phyloP scores from a whole-genome alignment of 2,329 filamentous ascomycete species.

The Aspergillus fumigatus region DNA sequence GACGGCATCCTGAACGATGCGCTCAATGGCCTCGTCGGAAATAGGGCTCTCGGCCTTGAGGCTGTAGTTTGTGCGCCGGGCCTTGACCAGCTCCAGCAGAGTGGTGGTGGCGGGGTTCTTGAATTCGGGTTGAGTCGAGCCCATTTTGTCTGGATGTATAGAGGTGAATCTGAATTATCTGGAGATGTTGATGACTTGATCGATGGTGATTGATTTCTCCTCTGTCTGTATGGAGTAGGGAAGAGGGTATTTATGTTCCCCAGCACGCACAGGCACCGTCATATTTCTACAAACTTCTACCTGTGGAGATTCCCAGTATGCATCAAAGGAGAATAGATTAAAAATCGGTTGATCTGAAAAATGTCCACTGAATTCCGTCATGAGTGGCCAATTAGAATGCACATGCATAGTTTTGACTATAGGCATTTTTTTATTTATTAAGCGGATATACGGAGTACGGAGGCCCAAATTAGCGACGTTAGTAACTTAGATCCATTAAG shows the following conservation, averaged over 20 bases:
- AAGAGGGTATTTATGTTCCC: background rate
- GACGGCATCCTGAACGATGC: conserved; percentile 44
- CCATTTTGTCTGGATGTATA: conserved; percentile 26
- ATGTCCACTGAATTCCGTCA: background rate
- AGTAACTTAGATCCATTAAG: too few species aligned
- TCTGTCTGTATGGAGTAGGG: background rate
- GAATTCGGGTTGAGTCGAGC: conserved; percentile 28
- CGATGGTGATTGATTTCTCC: background rate
- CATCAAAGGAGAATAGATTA: too few species aligned
- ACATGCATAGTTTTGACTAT: background rate
- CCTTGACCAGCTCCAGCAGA: conserved; percentile 29
- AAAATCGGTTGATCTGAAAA: background rate
- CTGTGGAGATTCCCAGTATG: too few species aligned
- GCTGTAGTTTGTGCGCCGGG: conserved; percentile 27
- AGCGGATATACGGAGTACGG: background rate
- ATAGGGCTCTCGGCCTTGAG: conserved; percentile 31
- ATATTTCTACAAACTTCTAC: background rate
- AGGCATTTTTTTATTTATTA: too few species aligned
- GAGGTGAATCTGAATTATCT: too few species aligned
- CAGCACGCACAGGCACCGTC: too few species aligned
- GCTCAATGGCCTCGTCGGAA: conserved; percentile 29
- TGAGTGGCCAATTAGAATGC: background rate
- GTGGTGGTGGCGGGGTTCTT: conserved; percentile 29
- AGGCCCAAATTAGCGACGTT: too few species aligned
- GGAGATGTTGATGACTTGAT: too few species aligned